These are phyloP conservation scores for Acanthamoeba culbertsoni DNA, from an alignment of 208 protist species.

Conservation along the genomic window DNA sequence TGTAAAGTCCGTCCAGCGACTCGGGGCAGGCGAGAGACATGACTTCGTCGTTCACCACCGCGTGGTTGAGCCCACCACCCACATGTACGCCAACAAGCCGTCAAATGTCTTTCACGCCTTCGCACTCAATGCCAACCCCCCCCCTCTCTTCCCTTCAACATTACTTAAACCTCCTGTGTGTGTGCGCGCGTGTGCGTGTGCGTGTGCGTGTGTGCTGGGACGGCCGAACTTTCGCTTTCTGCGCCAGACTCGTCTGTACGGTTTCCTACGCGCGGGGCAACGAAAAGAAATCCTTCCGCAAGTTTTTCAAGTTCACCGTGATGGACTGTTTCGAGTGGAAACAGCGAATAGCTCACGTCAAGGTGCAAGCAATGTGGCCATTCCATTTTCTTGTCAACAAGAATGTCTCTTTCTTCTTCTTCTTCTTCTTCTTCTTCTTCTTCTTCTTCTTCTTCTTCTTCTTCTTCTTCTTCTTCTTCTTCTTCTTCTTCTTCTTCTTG, in stretches of 20 bases:
- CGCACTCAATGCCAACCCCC: too few species aligned
- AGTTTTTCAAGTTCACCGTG: conserved; percentile 40
- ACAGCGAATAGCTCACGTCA: neutral
- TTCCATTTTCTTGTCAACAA: too few species aligned
- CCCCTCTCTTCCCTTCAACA: too few species aligned
- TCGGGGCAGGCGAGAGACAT: neutral
- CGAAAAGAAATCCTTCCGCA: conserved; percentile 13
- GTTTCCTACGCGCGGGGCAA: neutral
- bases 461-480: too few species aligned
- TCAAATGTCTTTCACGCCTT: neutral
- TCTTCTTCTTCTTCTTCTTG: too few species aligned
- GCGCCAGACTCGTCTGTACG: neutral
- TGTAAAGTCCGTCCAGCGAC: neutral
- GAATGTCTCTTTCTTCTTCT: too few species aligned
- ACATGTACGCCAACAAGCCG: neutral
- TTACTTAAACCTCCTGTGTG: neutral
- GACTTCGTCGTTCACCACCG: conserved; percentile 1
- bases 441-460: too few species aligned
- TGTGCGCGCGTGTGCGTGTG: neutral
- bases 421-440: too few species aligned
- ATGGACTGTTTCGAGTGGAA: conserved; percentile 13
- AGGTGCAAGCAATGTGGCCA: too few species aligned
- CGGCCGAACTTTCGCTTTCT: too few species aligned
- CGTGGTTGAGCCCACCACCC: neutral
- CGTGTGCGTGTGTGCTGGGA: too few species aligned